phyloP scores from a whole-genome alignment of 306 rosid species.

The Vigna radiata region DNA sequence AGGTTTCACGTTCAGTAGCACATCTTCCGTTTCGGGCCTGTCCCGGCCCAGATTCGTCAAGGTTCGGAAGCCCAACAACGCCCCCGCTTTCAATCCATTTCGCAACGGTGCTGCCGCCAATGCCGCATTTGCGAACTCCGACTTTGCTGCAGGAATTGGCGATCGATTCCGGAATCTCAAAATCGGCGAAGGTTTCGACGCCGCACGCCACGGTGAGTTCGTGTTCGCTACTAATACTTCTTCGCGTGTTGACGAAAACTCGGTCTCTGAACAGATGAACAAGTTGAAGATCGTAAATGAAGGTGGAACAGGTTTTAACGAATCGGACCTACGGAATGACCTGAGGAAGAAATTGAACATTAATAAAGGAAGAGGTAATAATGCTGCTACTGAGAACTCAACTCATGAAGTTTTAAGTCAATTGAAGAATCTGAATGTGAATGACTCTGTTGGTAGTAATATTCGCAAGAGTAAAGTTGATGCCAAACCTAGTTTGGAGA shows the following conservation, averaged over 20 bases:
- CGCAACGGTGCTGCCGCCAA: constrained; percentile 38
- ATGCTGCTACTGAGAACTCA: constrained; percentile 45
- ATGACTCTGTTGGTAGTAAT: constrained; percentile 16
- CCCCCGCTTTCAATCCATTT: constrained; percentile 68
- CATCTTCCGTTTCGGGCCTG: constrained; percentile 57
- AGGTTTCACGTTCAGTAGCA: constrained; percentile 51
- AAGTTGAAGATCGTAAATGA: constrained; percentile 60
- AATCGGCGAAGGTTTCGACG: constrained; percentile 55
- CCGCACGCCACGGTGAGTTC: neutral
- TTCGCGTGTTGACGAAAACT: constrained; percentile 40
- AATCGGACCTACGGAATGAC: constrained; percentile 63
- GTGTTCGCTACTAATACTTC: neutral
- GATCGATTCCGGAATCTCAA: constrained; percentile 62
- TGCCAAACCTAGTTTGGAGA: neutral
- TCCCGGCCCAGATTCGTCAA: constrained; percentile 72
- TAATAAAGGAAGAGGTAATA: constrained; percentile 26
- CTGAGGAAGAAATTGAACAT: constrained; percentile 43
- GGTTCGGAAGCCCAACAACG: constrained; percentile 60
- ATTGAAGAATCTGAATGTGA: constrained; percentile 67
- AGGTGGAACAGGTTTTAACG: constrained; percentile 46
- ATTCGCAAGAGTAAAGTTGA: constrained; percentile 38
- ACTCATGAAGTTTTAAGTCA: constrained; percentile 49
- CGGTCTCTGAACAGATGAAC: constrained; percentile 54
- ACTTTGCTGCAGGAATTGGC: constrained; percentile 43
- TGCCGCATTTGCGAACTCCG: constrained; percentile 19